Percentiles rank a stretch among this genome's conserved stretches.
Evolutionary conservation across 345 rosid genomes (phyloP).

Genomic region (Noccaea caerulescens): DNA sequence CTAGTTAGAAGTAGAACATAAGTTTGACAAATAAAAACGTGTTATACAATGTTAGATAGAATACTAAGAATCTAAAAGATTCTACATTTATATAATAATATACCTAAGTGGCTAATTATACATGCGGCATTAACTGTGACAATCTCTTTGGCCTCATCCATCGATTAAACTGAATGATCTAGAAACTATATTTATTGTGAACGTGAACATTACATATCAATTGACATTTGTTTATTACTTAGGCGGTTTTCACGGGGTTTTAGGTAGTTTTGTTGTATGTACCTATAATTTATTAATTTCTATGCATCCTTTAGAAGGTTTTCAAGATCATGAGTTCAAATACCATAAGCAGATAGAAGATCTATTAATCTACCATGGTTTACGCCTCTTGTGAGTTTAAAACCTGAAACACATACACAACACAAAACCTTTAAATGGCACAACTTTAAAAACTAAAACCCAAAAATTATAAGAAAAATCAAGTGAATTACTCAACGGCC

Average conservation of each 20-base stretch:
- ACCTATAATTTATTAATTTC: no score
- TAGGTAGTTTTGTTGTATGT: no score
- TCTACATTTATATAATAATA: slow-evolving; percentile 17
- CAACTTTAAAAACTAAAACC: background rate
- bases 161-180: background rate
- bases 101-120: slow-evolving; percentile 7
- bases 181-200: background rate
- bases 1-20: background rate
- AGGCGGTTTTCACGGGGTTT: background rate
- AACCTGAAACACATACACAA: background rate
- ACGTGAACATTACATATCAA: background rate
- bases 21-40: slow-evolving; percentile 17
- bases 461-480: background rate
- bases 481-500: slow-evolving; percentile 18
- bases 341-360: no score
- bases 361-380: background rate
- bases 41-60: slow-evolving; percentile 15
- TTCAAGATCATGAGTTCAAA: background rate
- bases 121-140: background rate
- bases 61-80: slow-evolving; percentile 10
- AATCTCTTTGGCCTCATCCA: slow-evolving; percentile 1
- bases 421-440: slow-evolving; percentile 4
- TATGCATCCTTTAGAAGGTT: background rate
- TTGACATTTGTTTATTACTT: slow-evolving; percentile 1
- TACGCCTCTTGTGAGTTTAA: background rate